Evolutionary conservation across 306 rosid species (phyloP), one percentile per base, ranked within the genome.

Genomic region (Prunus dulcis): DNA sequence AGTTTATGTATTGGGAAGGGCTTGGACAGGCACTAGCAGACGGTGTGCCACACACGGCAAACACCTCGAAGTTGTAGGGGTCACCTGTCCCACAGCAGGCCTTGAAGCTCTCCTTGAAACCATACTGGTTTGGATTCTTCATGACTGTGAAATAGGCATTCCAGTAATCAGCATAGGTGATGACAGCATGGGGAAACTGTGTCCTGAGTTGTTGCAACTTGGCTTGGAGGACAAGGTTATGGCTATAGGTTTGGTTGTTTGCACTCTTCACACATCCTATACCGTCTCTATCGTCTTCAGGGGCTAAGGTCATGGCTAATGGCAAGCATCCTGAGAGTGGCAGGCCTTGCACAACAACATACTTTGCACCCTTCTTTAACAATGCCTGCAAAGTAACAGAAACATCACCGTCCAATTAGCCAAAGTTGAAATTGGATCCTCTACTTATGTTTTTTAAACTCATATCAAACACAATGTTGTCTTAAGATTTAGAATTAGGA

Each of bases 61-160:
- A 87, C 15, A 86, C 68, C 25, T 76, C 78, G 67, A 89, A 91
- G 73, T 87, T 87, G 79, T 84, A 92, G 6, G 91, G 90, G 3
- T 86, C 88, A 13, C 93, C 93, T 22, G 83, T 11, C 70, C 97
- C 99, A 61, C 99, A 95, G 79, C 99, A 95, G 23, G 88, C 97
- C 61, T 57, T 79, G 84, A 86, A 90, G 9, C 27, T 18, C 78
- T 92, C 97, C 78, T 64, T 79, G 87, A 92, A 81, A 30, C 96
- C 92, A 12, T 79, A 95, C 28, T 78, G 81, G 47, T 56, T 41
- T 6, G 92, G 93, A 75, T 81, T 79, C 83, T 80, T 78, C 87
- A 92, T 84, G 12, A 95, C 89, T 0, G 88, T 71, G 30, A 75
- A 80, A 82, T 92, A 87, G 5, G 98, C 97, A 7, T 84, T 88